These are phyloP conservation scores for Candida namnaoensis DNA, from an alignment of 805 yeast species.

Conservation along the genomic window DNA sequence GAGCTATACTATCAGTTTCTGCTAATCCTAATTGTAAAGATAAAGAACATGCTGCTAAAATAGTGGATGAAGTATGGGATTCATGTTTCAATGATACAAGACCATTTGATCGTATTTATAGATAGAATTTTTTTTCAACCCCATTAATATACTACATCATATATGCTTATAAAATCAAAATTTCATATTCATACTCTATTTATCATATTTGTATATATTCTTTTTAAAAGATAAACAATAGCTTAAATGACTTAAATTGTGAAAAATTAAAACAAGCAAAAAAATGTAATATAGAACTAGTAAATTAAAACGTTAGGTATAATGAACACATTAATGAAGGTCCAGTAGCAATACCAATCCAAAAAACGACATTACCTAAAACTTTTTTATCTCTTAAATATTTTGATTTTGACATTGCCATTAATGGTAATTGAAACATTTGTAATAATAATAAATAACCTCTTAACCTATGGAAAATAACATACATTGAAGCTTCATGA, in stretches of 20 bases:
- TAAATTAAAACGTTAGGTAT: constrained; percentile 59
- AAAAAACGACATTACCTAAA: constrained; percentile 75
- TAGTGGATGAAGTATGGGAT: constrained; percentile 84
- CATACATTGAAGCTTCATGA: constrained; percentile 91
- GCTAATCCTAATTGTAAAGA: constrained; percentile 80
- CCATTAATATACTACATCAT: background rate
- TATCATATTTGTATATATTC: no score
- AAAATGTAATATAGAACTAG: background rate
- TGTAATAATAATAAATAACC: constrained; percentile 77
- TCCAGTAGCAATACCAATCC: constrained; percentile 87
- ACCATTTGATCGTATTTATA: constrained; percentile 89
- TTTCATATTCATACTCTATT: no score
- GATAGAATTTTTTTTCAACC: constrained; percentile 23
- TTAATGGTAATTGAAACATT: constrained; percentile 81
- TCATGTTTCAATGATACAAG: constrained; percentile 92
- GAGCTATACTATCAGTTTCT: constrained; percentile 77
- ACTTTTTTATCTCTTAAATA: constrained; percentile 46
- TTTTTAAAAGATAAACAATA: no score
- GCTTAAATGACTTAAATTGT: background rate
- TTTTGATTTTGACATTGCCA: constrained; percentile 50
- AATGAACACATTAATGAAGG: constrained; percentile 84
- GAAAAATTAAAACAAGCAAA: background rate
- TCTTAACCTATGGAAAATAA: constrained; percentile 69
- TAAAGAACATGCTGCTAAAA: constrained; percentile 64
- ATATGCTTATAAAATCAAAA: no score